phyloP scores from a whole-genome alignment of 768 basidiomycete genomes.

The Punctularia strigosozonata region DNA sequence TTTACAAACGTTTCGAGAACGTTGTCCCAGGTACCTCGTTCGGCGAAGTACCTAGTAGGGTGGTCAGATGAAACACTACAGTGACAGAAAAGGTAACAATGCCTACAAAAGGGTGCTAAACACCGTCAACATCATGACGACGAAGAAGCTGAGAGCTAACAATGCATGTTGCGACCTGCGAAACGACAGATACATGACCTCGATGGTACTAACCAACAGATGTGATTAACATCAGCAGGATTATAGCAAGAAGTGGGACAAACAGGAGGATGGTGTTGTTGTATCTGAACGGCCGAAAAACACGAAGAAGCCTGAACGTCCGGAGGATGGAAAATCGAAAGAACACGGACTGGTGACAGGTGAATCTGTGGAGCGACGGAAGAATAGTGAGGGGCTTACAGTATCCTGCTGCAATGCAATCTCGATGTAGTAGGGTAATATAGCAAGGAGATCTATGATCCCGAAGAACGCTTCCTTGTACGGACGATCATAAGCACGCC shows the following conservation, averaged over 20 bases:
- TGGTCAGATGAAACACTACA: neutral
- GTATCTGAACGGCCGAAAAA: conserved; percentile 83
- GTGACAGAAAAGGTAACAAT: neutral
- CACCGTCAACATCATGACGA: conserved; percentile 75
- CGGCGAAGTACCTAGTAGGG: conserved; percentile 64
- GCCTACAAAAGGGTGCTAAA: conserved; percentile 77
- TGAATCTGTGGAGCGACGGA: neutral
- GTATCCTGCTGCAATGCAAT: conserved; percentile 77
- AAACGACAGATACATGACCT: conserved; percentile 88
- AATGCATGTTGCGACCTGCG: conserved; percentile 79
- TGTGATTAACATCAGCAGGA: neutral
- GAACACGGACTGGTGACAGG: conserved; percentile 48
- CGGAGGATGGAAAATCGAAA: conserved; percentile 88
- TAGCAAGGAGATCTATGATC: conserved; percentile 75
- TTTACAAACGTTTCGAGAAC: conserved; percentile 73
- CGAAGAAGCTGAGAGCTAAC: conserved; percentile 80
- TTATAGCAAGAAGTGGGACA: conserved; percentile 17
- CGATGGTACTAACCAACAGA: conserved; percentile 49
- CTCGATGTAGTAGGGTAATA: conserved; percentile 85
- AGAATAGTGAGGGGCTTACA: conserved; percentile 26
- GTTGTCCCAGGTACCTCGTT: conserved; percentile 84
- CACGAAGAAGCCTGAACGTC: conserved; percentile 80
- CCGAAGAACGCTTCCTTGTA: conserved; percentile 61
- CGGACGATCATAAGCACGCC: neutral
- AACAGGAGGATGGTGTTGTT: conserved; percentile 75